These are phyloP conservation scores for Penicillium psychrofluorescens DNA, from an alignment of 495 filamentous ascomycete species.

Conservation along the genomic window DNA sequence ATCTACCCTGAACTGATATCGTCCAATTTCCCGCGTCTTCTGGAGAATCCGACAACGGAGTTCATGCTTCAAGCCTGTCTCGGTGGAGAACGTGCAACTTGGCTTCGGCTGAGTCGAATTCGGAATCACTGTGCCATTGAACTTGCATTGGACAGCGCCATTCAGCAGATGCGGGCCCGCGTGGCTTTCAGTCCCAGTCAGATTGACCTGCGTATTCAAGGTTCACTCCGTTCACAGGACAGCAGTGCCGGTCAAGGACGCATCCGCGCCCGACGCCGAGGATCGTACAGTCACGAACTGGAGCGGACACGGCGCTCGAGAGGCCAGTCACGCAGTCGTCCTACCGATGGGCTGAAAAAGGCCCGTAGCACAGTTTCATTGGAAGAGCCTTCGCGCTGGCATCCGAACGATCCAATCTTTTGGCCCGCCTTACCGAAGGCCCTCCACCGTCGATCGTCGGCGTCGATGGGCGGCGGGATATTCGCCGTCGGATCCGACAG, in stretches of 20 bases:
- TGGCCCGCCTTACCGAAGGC: constrained; percentile 6
- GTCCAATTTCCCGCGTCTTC: constrained; percentile 64
- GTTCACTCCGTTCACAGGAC: constrained; percentile 9
- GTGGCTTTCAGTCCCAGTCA: constrained; percentile 77
- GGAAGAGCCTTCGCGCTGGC: constrained; percentile 14
- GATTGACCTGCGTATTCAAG: constrained; percentile 42
- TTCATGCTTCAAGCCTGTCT: constrained; percentile 76
- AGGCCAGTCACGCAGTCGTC: constrained; percentile 9
- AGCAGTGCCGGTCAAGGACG: constrained; percentile 16
- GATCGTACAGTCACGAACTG: constrained; percentile 30
- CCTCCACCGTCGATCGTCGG: constrained; percentile 14
- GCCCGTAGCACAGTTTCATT: constrained; percentile 28
- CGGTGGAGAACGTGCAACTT: constrained; percentile 77
- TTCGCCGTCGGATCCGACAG: constrained; percentile 17
- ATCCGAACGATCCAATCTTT: constrained; percentile 4
- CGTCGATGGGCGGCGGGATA: constrained; percentile 4
- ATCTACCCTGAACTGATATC: constrained; percentile 78
- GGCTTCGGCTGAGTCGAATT: constrained; percentile 79
- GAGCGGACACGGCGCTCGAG: constrained; percentile 9
- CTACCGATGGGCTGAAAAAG: constrained; percentile 15
- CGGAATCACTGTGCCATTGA: constrained; percentile 81
- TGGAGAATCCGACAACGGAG: constrained; percentile 82
- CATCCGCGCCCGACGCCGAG: constrained; percentile 16
- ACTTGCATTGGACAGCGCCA: constrained; percentile 74
- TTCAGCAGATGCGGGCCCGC: constrained; percentile 64